Evolutionary conservation across 2,329 filamentous ascomycete genomes (phyloP), one percentile per base, ranked within the genome.

Genomic region (Exutisphaerella laricina): DNA sequence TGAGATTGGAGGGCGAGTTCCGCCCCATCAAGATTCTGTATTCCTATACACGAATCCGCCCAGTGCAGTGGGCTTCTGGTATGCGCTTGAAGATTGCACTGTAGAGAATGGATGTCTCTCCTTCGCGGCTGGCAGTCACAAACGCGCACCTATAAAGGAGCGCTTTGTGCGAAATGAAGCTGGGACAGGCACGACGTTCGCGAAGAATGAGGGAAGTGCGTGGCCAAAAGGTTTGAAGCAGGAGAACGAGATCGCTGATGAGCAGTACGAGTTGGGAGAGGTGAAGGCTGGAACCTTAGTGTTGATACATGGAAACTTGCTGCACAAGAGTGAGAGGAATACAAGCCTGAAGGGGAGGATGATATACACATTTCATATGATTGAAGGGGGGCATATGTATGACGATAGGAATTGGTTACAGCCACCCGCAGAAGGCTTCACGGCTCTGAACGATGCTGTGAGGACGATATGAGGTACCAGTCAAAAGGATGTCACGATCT

Each of bases 241-340:
- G 13, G 43, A 48, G 29, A 39, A 43, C 13, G 39, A 62, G 10
- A 65, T 67, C 20, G 65, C 64, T 16, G 58, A 59, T 37, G 74
- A 75, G 46, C 73, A 79, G 49, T 92, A 94, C 65, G 80, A 84
- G 40, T 69, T 88, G 36, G 84, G 85, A 3, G 86, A 95, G 70
- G 88, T 97, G 41, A 90, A 89, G 70, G 88, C 89, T 0, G 92
- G 92, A 0, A 85, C 85, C 34, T 65, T 98, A 65, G 88, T 97
- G 35, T 68, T 98, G 49, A 97, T 98, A 53, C 90, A 98, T 69
- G 92, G 92, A 1, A 97, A 97, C 66, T 69, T 96, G 56, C 64
- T 97, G 69, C 92, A 98, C 68, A 94, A 94, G 78, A 96, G 89
- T 63, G 88, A 95, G 77, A 86, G 78, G 73, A 98, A 98, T 63